Evolutionary conservation across 2,329 filamentous ascomycete genomes (phyloP).

Genomic region (Neofusicoccum parvum): DNA sequence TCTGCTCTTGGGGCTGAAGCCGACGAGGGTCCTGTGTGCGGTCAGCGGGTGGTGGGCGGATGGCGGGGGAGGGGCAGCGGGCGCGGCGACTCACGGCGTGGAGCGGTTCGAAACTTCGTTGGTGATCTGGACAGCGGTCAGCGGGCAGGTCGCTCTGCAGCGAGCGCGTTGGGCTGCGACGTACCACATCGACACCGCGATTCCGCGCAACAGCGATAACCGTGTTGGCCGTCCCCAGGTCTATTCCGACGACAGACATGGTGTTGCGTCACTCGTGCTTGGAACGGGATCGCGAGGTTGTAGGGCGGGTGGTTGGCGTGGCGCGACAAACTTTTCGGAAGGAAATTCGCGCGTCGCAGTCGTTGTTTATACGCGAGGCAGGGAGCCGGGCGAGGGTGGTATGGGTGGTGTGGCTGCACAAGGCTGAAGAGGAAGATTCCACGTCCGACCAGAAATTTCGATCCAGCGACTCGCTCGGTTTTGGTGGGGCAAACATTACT

Average conservation of each 20-base stretch:
- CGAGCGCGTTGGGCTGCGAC: conserved; percentile 48
- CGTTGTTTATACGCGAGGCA: conserved; percentile 16
- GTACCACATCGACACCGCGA: conserved; percentile 96
- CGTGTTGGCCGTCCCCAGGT: conserved; percentile 96
- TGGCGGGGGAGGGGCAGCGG: conserved; percentile 23
- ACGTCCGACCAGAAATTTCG: conserved; percentile 8
- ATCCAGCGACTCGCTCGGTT: neutral
- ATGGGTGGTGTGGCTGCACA: conserved; percentile 17
- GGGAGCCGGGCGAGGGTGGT: neutral
- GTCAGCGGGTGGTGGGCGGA: conserved; percentile 24
- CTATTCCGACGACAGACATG: conserved; percentile 75
- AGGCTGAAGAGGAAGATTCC: conserved; percentile 21
- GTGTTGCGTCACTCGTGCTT: conserved; percentile 32
- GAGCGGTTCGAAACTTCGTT: conserved; percentile 99
- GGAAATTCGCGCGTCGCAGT: neutral
- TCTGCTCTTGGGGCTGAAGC: conserved; percentile 90
- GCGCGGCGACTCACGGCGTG: conserved; percentile 76
- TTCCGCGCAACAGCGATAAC: conserved; percentile 97
- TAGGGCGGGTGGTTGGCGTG: neutral
- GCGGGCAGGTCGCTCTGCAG: conserved; percentile 32
- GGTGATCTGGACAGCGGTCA: conserved; percentile 67
- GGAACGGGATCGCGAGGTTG: conserved; percentile 1
- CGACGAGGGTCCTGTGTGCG: conserved; percentile 75
- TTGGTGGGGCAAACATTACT: conserved; percentile 10
- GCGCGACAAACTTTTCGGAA: conserved; percentile 15